Base-by-base conservation (phyloP, 2,329 filamentous ascomycete species). In the Davidsoniella virescens region DNA sequence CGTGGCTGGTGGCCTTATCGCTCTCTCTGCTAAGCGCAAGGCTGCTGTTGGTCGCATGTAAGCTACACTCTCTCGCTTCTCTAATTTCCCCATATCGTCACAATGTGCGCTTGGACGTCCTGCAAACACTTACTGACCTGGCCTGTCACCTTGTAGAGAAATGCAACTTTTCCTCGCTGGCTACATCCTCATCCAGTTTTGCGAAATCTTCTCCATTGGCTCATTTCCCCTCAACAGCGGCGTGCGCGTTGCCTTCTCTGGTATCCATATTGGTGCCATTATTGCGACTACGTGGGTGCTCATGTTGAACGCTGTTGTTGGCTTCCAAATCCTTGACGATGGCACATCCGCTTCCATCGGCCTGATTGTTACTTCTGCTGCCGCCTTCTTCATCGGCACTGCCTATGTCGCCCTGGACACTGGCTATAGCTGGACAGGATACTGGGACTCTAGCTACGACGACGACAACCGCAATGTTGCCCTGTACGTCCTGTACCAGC, bases 351-450 rank as follows among this genome's bases (percentile, higher is more conserved):
- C 93, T 20, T 96, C 90, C 0, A 60, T 96, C 12, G 82, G 76
- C 5, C 72, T 96, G 3, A 78, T 94, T 49, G 55, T 81, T 47
- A 68, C 68, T 40, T 95, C 90, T 12, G 81, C 83, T 0, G 65
- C 71, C 9, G 68, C 77, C 12, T 69, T 96, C 50, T 84, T 96
- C 59, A 70, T 96, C 55, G 92, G 92, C 52, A 94, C 88, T 1
- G 90, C 88, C 33, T 98, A 95, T 64, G 93, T 98, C 60, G 84
- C 87, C 10, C 80, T 98, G 55, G 92, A 98, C 63, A 96, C 90
- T 0, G 90, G 84, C 14, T 88, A 87, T 62, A 69, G 71, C 56
- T 96, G 85, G 80, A 94, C 90, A 0, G 75, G 75, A 43, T 81
- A 80, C 62, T 98, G 87, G 70, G 65, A 82, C 54, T 66, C 67